Conservation (phyloP, 148 eudicot species). For the Gaultheria prostrata region DNA sequence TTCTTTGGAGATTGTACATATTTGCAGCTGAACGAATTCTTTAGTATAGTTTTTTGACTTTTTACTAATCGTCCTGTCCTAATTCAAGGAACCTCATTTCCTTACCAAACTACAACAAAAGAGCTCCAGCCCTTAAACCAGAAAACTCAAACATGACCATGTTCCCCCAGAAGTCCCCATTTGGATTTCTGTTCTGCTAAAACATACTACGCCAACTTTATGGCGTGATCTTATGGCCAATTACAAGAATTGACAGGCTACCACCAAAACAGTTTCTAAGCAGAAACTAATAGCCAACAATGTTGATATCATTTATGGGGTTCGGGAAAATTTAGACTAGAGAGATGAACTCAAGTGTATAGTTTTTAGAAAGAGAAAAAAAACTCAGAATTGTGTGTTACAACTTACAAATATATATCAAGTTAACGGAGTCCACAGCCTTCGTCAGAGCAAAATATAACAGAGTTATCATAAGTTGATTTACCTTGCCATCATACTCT, state of each 20-base stretch:
- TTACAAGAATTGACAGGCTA: not conserved
- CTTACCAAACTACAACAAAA: not conserved
- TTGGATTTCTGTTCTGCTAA: constrained; percentile 6
- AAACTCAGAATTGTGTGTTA: not conserved
- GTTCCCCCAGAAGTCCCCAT: not conserved
- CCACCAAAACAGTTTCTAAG: constrained; percentile 5
- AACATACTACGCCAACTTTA: not conserved
- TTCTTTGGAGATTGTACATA: not conserved
- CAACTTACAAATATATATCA: not conserved
- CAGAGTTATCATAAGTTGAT: not conserved
- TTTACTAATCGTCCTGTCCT: not conserved
- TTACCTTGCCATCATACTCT: constrained; percentile 96
- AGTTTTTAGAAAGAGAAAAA: not conserved
- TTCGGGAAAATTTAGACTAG: not conserved
- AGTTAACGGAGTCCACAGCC: not conserved
- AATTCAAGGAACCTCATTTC: not conserved
- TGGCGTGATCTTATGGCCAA: not conserved
- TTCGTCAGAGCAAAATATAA: not conserved
- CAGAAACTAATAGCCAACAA: not conserved
- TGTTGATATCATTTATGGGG: not conserved
- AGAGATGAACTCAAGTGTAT: not conserved
- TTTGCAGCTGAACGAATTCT: not conserved
- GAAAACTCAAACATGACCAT: not conserved
- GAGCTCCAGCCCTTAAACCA: not conserved
- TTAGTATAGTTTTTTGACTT: not conserved